Evolutionary conservation across 495 filamentous ascomycete species (phyloP).

Genomic region (Parachaetomium inaequale): DNA sequence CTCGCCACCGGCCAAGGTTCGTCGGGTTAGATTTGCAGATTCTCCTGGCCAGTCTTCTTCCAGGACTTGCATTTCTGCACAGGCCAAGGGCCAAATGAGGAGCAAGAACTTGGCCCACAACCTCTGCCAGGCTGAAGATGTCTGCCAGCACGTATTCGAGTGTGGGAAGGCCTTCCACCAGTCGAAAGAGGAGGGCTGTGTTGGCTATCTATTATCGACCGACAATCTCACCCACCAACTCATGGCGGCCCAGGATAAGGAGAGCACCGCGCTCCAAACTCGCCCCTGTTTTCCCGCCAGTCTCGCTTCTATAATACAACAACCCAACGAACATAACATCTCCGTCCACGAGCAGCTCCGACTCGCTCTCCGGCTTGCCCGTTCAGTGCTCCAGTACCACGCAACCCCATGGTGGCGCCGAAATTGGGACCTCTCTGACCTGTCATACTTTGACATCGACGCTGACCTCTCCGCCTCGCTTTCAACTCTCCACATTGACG

Average conservation of each 20-base stretch:
- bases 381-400: conserved; percentile 5
- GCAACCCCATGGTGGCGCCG: conserved; percentile 1
- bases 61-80: not conserved
- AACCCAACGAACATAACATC: not conserved
- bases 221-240: conserved; percentile 5
- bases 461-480: not conserved
- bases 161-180: not conserved
- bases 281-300: not conserved
- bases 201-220: not conserved
- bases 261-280: not conserved
- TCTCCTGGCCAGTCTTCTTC: not conserved
- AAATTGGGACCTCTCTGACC: not conserved
- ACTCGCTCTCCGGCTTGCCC: not conserved
- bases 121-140: conserved; percentile 4
- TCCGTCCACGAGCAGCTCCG: not conserved
- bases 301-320: not conserved
- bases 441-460: conserved; percentile 4
- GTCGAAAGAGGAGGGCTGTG: not conserved
- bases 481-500: not conserved
- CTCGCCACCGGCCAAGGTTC: not conserved
- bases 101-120: not conserved
- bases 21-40: not conserved
- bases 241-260: not conserved
- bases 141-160: conserved; percentile 6
- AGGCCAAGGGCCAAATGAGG: not conserved